Evolutionary conservation across 2,329 filamentous ascomycete species (phyloP).

Genomic region (Tympanopsis confertula): DNA sequence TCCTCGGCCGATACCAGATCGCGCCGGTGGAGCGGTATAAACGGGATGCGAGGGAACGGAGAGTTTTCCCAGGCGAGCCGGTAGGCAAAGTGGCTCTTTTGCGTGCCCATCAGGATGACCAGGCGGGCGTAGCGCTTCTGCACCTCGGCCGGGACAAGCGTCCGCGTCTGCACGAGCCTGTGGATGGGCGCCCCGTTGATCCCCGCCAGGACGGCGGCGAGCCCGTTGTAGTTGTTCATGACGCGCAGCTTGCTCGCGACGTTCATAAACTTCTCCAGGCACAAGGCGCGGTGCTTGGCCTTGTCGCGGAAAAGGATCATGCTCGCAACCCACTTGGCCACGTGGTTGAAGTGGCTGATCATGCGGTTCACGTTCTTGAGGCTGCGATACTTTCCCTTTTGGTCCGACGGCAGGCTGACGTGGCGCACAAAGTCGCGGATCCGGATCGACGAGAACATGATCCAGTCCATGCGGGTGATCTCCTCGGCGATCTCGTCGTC

Average conservation of each 20-base stretch:
- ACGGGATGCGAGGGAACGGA: conserved; percentile 56
- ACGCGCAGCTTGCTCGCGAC: conserved; percentile 56
- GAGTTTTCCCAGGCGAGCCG: conserved; percentile 66
- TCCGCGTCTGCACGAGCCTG: conserved; percentile 50
- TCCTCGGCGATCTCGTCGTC: conserved; percentile 59
- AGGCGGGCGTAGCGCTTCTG: conserved; percentile 59
- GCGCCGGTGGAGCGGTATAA: conserved; percentile 55
- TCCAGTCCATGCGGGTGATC: conserved; percentile 63
- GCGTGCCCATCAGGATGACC: conserved; percentile 60
- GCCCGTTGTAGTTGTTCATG: conserved; percentile 64
- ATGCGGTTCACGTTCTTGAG: conserved; percentile 58
- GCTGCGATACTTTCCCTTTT: conserved; percentile 43
- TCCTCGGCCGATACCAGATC: conserved; percentile 62
- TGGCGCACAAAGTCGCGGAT: conserved; percentile 63
- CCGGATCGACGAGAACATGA: conserved; percentile 62
- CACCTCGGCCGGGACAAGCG: conserved; percentile 42
- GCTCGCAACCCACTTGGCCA: conserved; percentile 45
- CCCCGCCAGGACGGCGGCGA: conserved; percentile 60
- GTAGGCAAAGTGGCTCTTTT: conserved; percentile 60
- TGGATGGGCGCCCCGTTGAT: conserved; percentile 57
- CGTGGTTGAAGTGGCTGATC: conserved; percentile 56
- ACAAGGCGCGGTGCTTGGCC: conserved; percentile 58
- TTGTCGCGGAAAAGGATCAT: conserved; percentile 59
- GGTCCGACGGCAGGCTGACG: conserved; percentile 43
- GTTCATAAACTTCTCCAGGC: conserved; percentile 64